phyloP scores from a whole-genome alignment of 1,139 yeast genomes.

The Candida smagusa region DNA sequence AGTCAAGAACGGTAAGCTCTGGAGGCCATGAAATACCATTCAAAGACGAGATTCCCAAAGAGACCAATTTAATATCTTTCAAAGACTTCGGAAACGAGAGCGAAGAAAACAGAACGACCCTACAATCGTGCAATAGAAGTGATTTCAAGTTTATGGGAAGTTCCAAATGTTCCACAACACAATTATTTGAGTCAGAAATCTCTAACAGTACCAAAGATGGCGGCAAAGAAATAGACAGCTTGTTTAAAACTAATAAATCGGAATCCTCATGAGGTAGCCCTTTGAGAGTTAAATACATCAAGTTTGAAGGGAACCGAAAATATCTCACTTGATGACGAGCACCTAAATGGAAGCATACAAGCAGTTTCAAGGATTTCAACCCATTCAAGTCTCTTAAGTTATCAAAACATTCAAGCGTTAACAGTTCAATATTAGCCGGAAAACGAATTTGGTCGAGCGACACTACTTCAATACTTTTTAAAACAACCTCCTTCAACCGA shows the following conservation, averaged over 20 bases:
- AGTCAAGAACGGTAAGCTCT: not conserved
- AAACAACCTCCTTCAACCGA: not conserved
- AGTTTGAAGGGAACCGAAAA: not conserved
- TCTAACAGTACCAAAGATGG: not conserved
- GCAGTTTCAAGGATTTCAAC: not conserved
- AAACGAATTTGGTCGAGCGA: not conserved
- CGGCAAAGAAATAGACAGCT: not conserved
- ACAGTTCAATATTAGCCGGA: not conserved
- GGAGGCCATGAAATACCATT: not conserved
- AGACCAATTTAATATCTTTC: not conserved
- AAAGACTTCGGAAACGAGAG: not conserved
- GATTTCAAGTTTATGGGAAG: not conserved
- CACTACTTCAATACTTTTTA: not conserved
- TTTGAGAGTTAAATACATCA: not conserved
- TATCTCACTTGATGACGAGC: not conserved
- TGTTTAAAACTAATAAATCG: not conserved
- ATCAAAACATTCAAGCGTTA: not conserved
- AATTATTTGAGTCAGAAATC: not conserved
- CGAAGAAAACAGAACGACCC: not conserved
- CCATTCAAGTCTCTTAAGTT: not conserved
- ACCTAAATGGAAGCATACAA: not conserved
- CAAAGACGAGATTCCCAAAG: not conserved
- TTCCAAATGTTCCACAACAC: not conserved
- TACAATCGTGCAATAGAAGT: not conserved
- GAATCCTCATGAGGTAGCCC: not conserved